phyloP scores from a whole-genome alignment of 345 rosid genomes.

The Citrus sp. region DNA sequence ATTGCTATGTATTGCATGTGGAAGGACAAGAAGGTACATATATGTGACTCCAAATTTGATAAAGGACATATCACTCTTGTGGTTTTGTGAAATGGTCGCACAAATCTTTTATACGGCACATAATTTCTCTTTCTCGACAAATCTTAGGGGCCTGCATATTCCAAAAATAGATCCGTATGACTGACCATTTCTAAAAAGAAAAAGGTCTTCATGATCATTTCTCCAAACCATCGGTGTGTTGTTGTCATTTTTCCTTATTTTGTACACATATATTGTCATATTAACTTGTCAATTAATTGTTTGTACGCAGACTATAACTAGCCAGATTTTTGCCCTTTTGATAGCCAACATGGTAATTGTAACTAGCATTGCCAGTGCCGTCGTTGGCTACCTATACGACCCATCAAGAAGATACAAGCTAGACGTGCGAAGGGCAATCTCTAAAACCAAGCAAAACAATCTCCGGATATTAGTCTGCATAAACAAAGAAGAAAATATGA shows the following conservation, averaged over 20 bases:
- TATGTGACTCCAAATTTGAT: background rate
- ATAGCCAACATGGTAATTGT: slow-evolving; percentile 9
- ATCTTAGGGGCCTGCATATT: too few species aligned
- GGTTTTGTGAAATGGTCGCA: too few species aligned
- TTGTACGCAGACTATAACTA: background rate
- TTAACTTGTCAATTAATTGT: background rate
- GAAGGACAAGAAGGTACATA: slow-evolving; percentile 8
- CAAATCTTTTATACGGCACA: too few species aligned
- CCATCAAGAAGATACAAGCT: slow-evolving; percentile 32
- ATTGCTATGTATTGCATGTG: background rate
- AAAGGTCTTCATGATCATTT: too few species aligned
- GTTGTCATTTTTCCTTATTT: too few species aligned
- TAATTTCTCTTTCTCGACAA: too few species aligned
- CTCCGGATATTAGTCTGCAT: slow-evolving; percentile 31
- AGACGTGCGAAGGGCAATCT: slow-evolving; percentile 23
- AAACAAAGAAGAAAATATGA: slow-evolving; percentile 21
- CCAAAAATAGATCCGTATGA: too few species aligned
- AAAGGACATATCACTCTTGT: too few species aligned
- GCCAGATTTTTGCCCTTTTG: background rate
- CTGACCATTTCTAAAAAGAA: too few species aligned
- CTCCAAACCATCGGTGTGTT: too few species aligned
- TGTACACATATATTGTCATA: background rate
- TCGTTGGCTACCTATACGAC: slow-evolving; percentile 26
- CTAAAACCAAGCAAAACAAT: slow-evolving; percentile 12
- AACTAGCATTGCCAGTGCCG: slow-evolving; percentile 18